Conservation (phyloP, 495 filamentous ascomycete species). For the Evernia prunastri region DNA sequence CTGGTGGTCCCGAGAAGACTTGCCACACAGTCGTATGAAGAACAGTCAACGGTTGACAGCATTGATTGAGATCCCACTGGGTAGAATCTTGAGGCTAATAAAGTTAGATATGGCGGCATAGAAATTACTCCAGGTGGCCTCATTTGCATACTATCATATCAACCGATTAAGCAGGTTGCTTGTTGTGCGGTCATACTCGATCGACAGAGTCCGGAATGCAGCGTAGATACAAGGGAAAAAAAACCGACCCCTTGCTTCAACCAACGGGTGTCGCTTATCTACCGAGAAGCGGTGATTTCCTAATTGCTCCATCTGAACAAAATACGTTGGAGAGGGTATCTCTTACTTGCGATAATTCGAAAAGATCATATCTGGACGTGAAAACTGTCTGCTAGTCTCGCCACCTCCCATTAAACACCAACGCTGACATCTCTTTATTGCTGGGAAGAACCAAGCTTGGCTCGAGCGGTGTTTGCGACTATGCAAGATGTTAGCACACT, state of each 20-base stretch:
- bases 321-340: background rate
- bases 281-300: background rate
- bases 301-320: background rate
- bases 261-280: background rate
- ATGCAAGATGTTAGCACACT: background rate
- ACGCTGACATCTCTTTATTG: background rate
- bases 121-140: no score
- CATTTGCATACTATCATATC: no score
- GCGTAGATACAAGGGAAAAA: background rate
- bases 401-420: background rate
- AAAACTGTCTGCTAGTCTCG: background rate
- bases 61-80: no score
- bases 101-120: no score
- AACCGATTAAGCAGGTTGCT: no score
- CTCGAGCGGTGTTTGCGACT: conserved; percentile 5
- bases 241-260: background rate
- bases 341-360: background rate
- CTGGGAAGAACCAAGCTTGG: background rate
- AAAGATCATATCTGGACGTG: background rate
- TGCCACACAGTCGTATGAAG: background rate
- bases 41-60: background rate
- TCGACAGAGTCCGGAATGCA: background rate
- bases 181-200: no score
- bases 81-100: no score
- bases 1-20: background rate